Percentiles rank a stretch among this genome's conserved stretches.
phyloP scores from a whole-genome alignment of 2,329 filamentous ascomycete species.

The Trichoderma lentiforme region DNA sequence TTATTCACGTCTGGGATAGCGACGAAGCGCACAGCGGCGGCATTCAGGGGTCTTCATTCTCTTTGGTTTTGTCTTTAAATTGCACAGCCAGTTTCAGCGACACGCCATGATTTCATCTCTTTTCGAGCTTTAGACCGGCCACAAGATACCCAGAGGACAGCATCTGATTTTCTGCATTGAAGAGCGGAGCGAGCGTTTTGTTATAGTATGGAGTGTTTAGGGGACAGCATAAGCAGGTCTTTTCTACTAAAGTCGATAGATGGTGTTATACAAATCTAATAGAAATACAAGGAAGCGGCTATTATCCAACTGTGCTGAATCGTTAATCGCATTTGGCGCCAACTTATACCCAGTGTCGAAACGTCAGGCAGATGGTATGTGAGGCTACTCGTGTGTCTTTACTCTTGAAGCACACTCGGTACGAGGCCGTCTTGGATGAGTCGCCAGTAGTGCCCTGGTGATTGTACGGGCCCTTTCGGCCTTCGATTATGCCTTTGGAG shows the following conservation, averaged over 20 bases:
- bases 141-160: background rate
- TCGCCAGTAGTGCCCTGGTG: background rate
- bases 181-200: background rate
- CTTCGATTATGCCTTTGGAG: background rate
- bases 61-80: background rate
- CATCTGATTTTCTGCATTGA: background rate
- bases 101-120: background rate
- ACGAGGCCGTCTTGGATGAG: background rate
- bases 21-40: background rate
- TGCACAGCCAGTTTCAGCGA: background rate
- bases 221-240: background rate
- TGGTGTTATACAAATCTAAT: background rate
- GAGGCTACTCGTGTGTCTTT: background rate
- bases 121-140: background rate
- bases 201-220: background rate
- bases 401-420: background rate
- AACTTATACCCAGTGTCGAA: background rate
- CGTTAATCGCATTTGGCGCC: background rate
- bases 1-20: background rate
- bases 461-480: background rate
- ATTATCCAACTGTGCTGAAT: background rate
- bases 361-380: background rate
- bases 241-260: background rate
- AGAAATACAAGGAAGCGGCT: background rate
- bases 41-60: background rate